These are phyloP conservation scores for Aspergillus carlsbadensis DNA, from an alignment of 495 filamentous ascomycete species.

Conservation along the genomic window DNA sequence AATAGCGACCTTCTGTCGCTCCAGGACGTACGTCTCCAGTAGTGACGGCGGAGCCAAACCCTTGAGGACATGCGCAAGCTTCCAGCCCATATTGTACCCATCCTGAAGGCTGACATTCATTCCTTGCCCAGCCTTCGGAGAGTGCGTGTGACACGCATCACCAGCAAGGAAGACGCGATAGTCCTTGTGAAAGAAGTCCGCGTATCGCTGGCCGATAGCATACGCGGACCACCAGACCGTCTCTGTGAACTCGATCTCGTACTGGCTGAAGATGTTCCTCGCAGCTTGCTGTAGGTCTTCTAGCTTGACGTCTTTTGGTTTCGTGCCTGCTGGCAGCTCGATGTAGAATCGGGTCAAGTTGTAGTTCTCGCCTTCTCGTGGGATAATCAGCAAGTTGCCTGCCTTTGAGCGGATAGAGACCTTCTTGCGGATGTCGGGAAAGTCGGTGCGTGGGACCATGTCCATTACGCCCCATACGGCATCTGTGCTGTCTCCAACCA, in stretches of 20 bases:
- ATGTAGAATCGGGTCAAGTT: conserved; percentile 71
- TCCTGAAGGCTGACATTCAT: conserved; percentile 53
- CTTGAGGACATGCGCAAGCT: conserved; percentile 63
- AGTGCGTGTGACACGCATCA: conserved; percentile 63
- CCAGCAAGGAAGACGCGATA: conserved; percentile 57
- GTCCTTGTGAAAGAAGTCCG: conserved; percentile 54
- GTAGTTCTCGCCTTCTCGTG: conserved; percentile 61
- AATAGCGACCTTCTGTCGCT: conserved; percentile 66
- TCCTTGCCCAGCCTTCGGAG: conserved; percentile 60
- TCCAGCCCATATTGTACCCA: conserved; percentile 75
- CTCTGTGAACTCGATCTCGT: conserved; percentile 50
- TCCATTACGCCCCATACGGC: conserved; percentile 86
- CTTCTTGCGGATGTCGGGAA: conserved; percentile 77
- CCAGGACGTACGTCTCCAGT: conserved; percentile 66
- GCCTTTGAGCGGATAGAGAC: conserved; percentile 60
- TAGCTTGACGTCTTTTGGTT: conserved; percentile 36
- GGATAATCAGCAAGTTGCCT: conserved; percentile 70
- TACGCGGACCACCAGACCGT: conserved; percentile 61
- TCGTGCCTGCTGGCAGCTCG: conserved; percentile 58
- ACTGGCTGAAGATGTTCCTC: conserved; percentile 56
- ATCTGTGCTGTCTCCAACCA: conserved; percentile 75
- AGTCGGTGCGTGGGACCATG: conserved; percentile 68
- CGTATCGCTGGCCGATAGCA: conserved; percentile 57
- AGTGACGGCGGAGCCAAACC: conserved; percentile 55
- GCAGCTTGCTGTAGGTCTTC: conserved; percentile 60